These are phyloP conservation scores for Sungouiella blattae DNA, from an alignment of 805 yeast species.

Conservation along the genomic window DNA sequence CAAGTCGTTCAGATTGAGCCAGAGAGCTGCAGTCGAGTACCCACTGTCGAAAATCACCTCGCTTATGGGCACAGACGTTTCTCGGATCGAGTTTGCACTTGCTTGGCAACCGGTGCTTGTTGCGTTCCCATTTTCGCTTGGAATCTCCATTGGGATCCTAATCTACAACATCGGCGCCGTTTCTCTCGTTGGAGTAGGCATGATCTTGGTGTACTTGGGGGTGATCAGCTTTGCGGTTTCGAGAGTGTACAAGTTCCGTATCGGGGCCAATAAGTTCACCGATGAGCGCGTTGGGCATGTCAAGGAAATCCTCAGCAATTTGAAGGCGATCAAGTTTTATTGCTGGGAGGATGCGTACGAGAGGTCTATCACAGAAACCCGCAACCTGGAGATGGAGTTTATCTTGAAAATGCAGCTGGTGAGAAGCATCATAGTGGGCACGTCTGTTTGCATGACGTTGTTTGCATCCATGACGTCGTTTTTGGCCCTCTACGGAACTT, in stretches of 20 bases:
- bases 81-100: constrained; percentile 76
- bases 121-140: constrained; percentile 61
- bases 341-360: constrained; percentile 88
- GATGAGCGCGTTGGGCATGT: constrained; percentile 74
- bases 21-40: constrained; percentile 53
- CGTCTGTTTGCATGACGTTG: constrained; percentile 63
- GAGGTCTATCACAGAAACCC: constrained; percentile 48
- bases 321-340: constrained; percentile 81
- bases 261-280: constrained; percentile 57
- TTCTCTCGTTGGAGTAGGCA: constrained; percentile 66
- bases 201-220: constrained; percentile 49
- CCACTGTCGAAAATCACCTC: constrained; percentile 74
- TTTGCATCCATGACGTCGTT: constrained; percentile 64
- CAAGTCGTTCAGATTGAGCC: constrained; percentile 62
- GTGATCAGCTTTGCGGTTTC: constrained; percentile 44
- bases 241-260: constrained; percentile 52
- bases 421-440: constrained; percentile 48
- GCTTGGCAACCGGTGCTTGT: constrained; percentile 63
- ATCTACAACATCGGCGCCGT: constrained; percentile 68
- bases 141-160: constrained; percentile 61
- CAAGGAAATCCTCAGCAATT: constrained; percentile 73
- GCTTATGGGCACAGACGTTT: constrained; percentile 74
- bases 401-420: constrained; percentile 62
- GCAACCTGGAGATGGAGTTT: constrained; percentile 59
- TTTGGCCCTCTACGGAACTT: constrained; percentile 33